These are phyloP conservation scores for Rhexocercosporidium sp. DNA, from an alignment of 2,329 filamentous ascomycete genomes.

Conservation along the genomic window DNA sequence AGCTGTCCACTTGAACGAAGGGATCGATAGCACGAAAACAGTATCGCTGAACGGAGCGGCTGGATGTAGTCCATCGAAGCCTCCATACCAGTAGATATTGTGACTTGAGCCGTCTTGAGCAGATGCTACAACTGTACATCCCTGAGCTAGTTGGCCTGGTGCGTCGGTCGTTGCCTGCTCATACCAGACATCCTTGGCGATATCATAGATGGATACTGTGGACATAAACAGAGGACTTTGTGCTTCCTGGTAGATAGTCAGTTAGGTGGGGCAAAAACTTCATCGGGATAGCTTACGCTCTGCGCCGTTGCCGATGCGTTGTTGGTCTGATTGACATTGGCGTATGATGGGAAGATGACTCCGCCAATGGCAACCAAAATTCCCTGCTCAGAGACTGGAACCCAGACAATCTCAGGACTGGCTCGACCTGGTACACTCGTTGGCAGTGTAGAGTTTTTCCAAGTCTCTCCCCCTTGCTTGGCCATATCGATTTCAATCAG, in stretches of 20 bases:
- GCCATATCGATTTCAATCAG: conserved; percentile 68
- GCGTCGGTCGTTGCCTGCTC: conserved; percentile 70
- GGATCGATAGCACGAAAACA: conserved; percentile 75
- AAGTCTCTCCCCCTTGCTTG: conserved; percentile 54
- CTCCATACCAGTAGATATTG: conserved; percentile 80
- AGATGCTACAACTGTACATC: conserved; percentile 71
- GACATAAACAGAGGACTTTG: conserved; percentile 75
- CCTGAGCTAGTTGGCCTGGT: conserved; percentile 70
- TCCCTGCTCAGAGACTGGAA: conserved; percentile 78
- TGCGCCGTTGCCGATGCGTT: conserved; percentile 43
- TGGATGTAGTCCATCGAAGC: conserved; percentile 62
- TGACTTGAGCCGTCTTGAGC: conserved; percentile 75
- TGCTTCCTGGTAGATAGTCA: conserved; percentile 51
- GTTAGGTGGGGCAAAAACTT: background rate
- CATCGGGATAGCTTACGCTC: conserved; percentile 45
- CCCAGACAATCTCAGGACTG: conserved; percentile 71
- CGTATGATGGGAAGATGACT: conserved; percentile 65
- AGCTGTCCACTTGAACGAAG: conserved; percentile 74
- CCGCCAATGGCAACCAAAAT: conserved; percentile 80
- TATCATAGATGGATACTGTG: conserved; percentile 76
- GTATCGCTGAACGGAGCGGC: conserved; percentile 65
- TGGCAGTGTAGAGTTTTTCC: conserved; percentile 62
- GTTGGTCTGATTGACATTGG: conserved; percentile 21
- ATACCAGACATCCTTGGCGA: conserved; percentile 72
- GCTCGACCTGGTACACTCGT: conserved; percentile 58